Base-by-base conservation (phyloP, 148 eudicot species). In the Silene conica region DNA sequence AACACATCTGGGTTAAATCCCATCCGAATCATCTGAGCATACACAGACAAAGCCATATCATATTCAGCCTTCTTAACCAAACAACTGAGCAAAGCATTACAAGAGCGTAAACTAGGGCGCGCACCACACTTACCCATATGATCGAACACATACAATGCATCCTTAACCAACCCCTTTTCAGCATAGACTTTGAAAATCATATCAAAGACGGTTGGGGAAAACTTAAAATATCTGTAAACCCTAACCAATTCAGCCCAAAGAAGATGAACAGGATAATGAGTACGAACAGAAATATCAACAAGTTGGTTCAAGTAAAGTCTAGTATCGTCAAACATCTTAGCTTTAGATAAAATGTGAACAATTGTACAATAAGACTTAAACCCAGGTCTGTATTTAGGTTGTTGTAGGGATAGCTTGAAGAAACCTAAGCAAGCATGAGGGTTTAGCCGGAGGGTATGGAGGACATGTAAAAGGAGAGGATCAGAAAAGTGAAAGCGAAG, bases 131-230 rank as follows among this genome's bases (percentile, higher is more conserved):
- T 77, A 58, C 85, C 79, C 96, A 91, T 88, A 75, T 88, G 80
- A 81, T 94, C 98, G 74, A 94, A 94, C 93, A 91, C 90, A 71
- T 84, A 80, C 69, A 94, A 71, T 20, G 96, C 96, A 85, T 85
- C 66, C 59, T 61, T 80, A 0, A 81, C 38, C 81, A 87, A 65
- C 62, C 98, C 92, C 66, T 80, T 87, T 26, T 87, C 86, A 28
- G 85, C 87, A 83, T 74, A 91, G 6, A 80, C 80, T 78, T 82
- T 91, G 77, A 94, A 72, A 31, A 88, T 52, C 86, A 91, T 85
- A 79, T 90, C 96, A 65, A 92, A 92, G 38, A 92, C 96, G 31
- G 78, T 76, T 4, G 82, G 80, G 13, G 90, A 88, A 82, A 92
- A 92, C 70, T 64, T 67, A 69, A 84, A 92, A 15, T 90, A 90